Evolutionary conservation across 805 yeast genomes (phyloP).

Genomic region (Jamesozyma lodderae): DNA sequence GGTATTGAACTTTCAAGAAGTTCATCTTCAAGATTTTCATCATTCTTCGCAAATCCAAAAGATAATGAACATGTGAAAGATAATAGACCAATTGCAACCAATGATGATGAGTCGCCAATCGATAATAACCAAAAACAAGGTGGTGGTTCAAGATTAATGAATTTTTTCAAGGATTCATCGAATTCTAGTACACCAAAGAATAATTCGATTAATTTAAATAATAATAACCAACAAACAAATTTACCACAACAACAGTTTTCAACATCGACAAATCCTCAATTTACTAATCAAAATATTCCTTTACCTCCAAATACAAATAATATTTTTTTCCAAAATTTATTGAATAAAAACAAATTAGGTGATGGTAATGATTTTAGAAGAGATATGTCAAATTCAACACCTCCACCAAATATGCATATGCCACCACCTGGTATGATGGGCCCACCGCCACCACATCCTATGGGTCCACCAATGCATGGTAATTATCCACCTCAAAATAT

Average conservation of each 20-base stretch:
- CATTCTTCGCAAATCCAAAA: conserved; percentile 20
- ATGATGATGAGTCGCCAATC: no score
- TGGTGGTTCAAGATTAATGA: conserved; percentile 27
- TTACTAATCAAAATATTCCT: conserved; percentile 8
- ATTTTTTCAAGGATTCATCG: conserved; percentile 22
- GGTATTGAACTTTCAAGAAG: conserved; percentile 7
- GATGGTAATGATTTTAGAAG: no score
- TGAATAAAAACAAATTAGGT: conserved; percentile 21
- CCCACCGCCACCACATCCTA: not conserved
- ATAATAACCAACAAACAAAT: conserved; percentile 2
- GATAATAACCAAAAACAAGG: no score
- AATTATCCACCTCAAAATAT: conserved; percentile 7
- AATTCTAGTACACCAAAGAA: conserved; percentile 6
- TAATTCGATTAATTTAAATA: not conserved
- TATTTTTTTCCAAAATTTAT: conserved; percentile 25
- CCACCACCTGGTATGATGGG: conserved; percentile 7
- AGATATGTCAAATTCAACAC: not conserved
- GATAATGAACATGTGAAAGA: not conserved
- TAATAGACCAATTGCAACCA: not conserved
- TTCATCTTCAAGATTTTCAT: conserved; percentile 30
- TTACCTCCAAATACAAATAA: conserved; percentile 15
- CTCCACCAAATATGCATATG: conserved; percentile 1
- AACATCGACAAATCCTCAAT: conserved; percentile 3
- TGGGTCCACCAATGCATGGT: conserved; percentile 4
- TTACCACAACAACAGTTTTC: not conserved